Base-by-base conservation (phyloP, 768 basidiomycete genomes). In the Suillus subalutaceus region DNA sequence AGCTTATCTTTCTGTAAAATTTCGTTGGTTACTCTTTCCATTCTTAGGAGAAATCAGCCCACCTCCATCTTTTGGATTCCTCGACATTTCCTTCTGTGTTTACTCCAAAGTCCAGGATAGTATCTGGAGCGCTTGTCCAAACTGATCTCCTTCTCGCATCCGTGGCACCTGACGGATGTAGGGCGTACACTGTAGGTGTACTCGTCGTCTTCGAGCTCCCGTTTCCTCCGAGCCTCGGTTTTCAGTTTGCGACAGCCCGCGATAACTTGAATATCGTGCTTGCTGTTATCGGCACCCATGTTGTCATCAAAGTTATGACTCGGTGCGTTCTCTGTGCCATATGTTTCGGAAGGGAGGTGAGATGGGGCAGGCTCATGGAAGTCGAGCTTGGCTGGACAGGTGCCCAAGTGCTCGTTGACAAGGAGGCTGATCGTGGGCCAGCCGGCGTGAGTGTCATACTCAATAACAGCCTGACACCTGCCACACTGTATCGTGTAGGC, bases 71-170 rank as follows among this genome's bases (percentile, higher is more conserved):
- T 69, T 57, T 64, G 67, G 60, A 77, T 69, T 30, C 58, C 30
- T 26, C 63, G 74, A 53, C 79, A 79, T 65, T 77, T 78, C 2
- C 64, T 40, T 53, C 63, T 72, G 65, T 79, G 79, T 65, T 79
- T 79, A 58, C 57, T 41, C 78, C 78, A 79, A 9, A 79, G 43
- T 20, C 79, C 78, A 26, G 78, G 78, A 59, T 78, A 80, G 68
- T 80, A 80, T 32, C 66, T 63, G 3, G 71, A 76, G 52, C 78
- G 63, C 63, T 76, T 77, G 56, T 79, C 79, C 20, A 79, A 70
- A 38, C 75, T 76, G 60, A 79, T 80, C 20, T 64, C 67, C 65
- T 63, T 78, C 44, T 58, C 10, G 43, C 78, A 80, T 41, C 72
- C 78, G 13, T 40, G 44, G 52, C 78, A 80, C 4, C 68, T 63